Percentiles rank a stretch among this genome's conserved stretches.
Evolutionary conservation across 768 basidiomycete genomes (phyloP).

Genomic region (Chalciporus sphaerocephalus): DNA sequence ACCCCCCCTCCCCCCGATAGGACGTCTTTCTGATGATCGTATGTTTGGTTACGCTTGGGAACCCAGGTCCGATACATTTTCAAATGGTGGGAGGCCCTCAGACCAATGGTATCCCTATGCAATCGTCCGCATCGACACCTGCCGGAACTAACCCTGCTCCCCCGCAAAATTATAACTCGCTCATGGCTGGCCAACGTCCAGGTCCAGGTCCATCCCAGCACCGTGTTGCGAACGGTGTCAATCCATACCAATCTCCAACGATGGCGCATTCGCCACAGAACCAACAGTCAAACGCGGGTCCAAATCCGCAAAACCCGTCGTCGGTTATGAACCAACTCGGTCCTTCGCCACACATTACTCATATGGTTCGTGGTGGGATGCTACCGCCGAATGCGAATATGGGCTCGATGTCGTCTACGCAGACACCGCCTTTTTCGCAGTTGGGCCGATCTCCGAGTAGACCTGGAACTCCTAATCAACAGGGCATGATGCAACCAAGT

Average conservation of each 20-base stretch:
- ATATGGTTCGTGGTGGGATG: conserved; percentile 42
- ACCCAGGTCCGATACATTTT: conserved; percentile 23
- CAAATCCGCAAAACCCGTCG: conserved; percentile 32
- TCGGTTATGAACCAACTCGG: conserved; percentile 50
- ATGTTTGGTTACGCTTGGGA: conserved; percentile 18
- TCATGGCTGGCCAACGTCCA: conserved; percentile 34
- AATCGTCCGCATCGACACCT: conserved; percentile 20
- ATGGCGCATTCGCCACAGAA: conserved; percentile 61
- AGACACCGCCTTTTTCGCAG: conserved; percentile 42
- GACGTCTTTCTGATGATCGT: background rate
- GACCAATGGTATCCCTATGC: conserved; percentile 42
- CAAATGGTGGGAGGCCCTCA: conserved; percentile 34
- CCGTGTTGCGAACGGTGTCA: conserved; percentile 42
- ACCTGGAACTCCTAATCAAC: conserved; percentile 48
- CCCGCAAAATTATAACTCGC: conserved; percentile 31
- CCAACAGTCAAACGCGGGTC: conserved; percentile 29
- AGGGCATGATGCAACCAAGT: conserved; percentile 49
- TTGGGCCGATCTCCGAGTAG: conserved; percentile 57
- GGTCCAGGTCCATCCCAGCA: conserved; percentile 34
- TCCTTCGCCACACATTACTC: conserved; percentile 48
- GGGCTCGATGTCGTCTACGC: conserved; percentile 35
- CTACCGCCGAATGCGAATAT: conserved; percentile 45
- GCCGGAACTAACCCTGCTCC: conserved; percentile 31
- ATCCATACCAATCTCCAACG: conserved; percentile 60
- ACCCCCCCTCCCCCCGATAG: background rate